Base-by-base conservation (phyloP, 108 stramenopile species). In the Parietichytrium sp. region DNA sequence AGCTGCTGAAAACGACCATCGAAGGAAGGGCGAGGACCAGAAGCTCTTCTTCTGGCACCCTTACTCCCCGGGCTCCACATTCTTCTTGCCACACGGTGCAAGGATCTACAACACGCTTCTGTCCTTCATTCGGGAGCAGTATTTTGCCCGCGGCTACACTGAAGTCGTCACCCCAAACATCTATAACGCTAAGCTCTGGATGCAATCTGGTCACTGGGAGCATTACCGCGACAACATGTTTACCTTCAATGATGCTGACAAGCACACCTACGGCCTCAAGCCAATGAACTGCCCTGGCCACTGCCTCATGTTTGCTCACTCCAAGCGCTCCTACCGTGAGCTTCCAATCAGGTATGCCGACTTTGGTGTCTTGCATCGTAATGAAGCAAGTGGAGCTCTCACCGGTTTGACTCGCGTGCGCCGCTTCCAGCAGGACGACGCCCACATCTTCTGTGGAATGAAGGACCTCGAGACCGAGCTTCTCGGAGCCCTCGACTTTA, bases 281-380 rank as follows among this genome's bases (percentile, higher is more conserved):
- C 98, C 98, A 26, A 99, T 99, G 98, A 99, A 99, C 89, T 99
- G 98, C 85, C 98, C 98, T 6, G 97, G 97, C 84, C 98, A 99
- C 88, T 98, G 97, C 88, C 87, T 99, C 48, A 96, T 99, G 94
- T 99, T 98, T 89, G 93, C 54, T 13, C 88, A 90, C 55, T 79
- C 92, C 50, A 89, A 95, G 82, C 93, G 96, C 26, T 94, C 94
- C 51, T 98, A 94, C 83, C 95, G 97, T 84, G 98, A 99, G 84
- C 90, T 99, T 30, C 98, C 98, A 7, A 85, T 98, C 47, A 94
- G 98, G 7, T 90, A 91, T 72, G 97, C 98, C 6, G 98, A 99
- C 82, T 99, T 99, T 88, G 98, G 98, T 52, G 97, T 97, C 25
- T 86, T 99, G 80, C 98, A 99, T 84, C 92, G 98, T 31, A 97